Base-by-base conservation (phyloP, 2,329 filamentous ascomycete species). In the Aspergillus fumigatiaffinis region DNA sequence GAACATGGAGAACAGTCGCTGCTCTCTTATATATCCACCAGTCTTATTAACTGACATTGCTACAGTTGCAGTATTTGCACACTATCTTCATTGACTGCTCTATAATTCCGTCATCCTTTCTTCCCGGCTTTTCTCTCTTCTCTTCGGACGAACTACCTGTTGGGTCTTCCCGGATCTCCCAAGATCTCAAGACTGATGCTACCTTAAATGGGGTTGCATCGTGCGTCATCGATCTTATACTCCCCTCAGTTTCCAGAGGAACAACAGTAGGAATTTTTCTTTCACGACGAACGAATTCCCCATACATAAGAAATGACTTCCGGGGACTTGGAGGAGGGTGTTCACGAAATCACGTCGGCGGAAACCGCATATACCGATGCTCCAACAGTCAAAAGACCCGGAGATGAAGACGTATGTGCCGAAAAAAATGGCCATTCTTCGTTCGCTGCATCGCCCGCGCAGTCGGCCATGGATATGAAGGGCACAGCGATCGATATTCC, bases 401-500 rank as follows among this genome's bases (percentile, higher is more conserved):
- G 32, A 48, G 46, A 44, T 38, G 17, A 7, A 21, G 21, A 47
- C 21, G 0, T 23, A 23, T 14, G 14, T 47, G 53, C 57, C 17
- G 57, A 66, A 8, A 44, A 60, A 46, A 62, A 65, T 35, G 32
- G 51, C n/a, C 55, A 65, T 14, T 62, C 60, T 9, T 54, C 55
- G 50, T 69, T 65, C 14, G 55, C 47, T 9, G 29, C 32, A 20
- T 57, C 54, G 7, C 47, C 29, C 56, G 41, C 41, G 26, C 38
- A 35, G 62, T 64, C 47, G 55, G 56, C 53, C 7, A 58, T 68
- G 41, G 57, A 55, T 12, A 50, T 50, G 1, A 63, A 64, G 25
- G 62, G 64, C 35, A 62, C 67, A 17, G 69, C 66, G 47, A 53
- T 64, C 20, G 26, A 57, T 55, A 57, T 54, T 54, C 21, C 60